Conservation (phyloP, 2,329 filamentous ascomycete genomes). For the Epichloe brachyelytri region DNA sequence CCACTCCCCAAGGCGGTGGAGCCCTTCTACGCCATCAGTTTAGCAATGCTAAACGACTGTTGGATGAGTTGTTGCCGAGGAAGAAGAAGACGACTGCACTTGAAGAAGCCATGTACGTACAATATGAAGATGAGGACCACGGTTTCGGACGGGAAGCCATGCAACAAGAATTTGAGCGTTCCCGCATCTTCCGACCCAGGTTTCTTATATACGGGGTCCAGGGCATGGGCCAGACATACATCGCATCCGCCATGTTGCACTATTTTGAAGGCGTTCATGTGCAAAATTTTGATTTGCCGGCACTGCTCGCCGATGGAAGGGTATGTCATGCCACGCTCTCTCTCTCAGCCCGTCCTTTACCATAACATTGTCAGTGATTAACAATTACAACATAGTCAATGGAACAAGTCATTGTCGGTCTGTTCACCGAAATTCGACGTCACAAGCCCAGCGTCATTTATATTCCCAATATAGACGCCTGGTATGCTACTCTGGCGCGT, state of each 20-base stretch:
- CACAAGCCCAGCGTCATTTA: slow-evolving; percentile 96
- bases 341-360: background rate
- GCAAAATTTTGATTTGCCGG: slow-evolving; percentile 85
- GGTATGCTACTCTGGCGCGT: slow-evolving; percentile 54
- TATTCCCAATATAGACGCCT: slow-evolving; percentile 78
- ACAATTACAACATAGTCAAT: slow-evolving; percentile 38
- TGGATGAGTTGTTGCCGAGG: slow-evolving; percentile 69
- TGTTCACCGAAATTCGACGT: slow-evolving; percentile 84
- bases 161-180: slow-evolving; percentile 68
- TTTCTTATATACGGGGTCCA: slow-evolving; percentile 68
- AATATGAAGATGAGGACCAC: slow-evolving; percentile 66
- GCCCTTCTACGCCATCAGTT: slow-evolving; percentile 69
- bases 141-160: slow-evolving; percentile 75
- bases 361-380: background rate
- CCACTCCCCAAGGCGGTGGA: slow-evolving; percentile 70
- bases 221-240: slow-evolving; percentile 90
- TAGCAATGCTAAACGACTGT: slow-evolving; percentile 48
- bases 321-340: slow-evolving; percentile 29
- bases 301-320: slow-evolving; percentile 70
- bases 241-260: slow-evolving; percentile 74
- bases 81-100: slow-evolving; percentile 80
- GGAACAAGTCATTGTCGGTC: slow-evolving; percentile 78
- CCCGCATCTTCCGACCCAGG: slow-evolving; percentile 77
- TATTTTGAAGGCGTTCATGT: slow-evolving; percentile 90
- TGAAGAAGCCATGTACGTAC: slow-evolving; percentile 86